Percentiles rank a stretch among this genome's conserved stretches.
Conservation (phyloP, 371 early-diverging fungal genomes). For the Rhizomucor pusillus region DNA sequence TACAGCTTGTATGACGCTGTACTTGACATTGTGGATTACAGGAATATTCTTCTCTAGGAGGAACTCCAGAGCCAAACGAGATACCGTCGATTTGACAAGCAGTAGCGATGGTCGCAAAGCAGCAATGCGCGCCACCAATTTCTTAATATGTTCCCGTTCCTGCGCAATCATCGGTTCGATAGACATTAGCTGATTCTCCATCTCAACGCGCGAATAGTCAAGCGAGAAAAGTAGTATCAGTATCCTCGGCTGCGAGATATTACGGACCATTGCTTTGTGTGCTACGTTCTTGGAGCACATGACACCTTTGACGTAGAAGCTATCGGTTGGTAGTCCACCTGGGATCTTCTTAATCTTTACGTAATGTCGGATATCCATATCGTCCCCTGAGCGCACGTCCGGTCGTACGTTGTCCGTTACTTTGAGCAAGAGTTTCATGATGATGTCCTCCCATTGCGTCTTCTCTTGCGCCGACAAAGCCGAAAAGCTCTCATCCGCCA, state of each 20-base stretch:
- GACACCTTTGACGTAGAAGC: slow-evolving; percentile 81
- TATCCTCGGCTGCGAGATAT: slow-evolving; percentile 71
- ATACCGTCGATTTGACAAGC: slow-evolving; percentile 79
- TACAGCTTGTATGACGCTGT: slow-evolving; percentile 76
- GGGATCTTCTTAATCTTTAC: slow-evolving; percentile 95
- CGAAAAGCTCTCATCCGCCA: slow-evolving; percentile 23
- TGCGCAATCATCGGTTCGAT: slow-evolving; percentile 81
- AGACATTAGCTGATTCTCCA: slow-evolving; percentile 76
- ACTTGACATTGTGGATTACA: slow-evolving; percentile 86
- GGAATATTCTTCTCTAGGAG: slow-evolving; percentile 75
- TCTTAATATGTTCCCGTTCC: slow-evolving; percentile 81
- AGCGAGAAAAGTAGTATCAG: slow-evolving; percentile 85
- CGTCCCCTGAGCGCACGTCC: slow-evolving; percentile 73
- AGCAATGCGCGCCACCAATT: slow-evolving; percentile 77
- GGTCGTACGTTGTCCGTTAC: slow-evolving; percentile 71
- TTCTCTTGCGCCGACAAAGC: slow-evolving; percentile 24
- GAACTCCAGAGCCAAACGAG: slow-evolving; percentile 82
- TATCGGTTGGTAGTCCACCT: slow-evolving; percentile 79
- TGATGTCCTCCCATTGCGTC: slow-evolving; percentile 75
- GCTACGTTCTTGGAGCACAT: slow-evolving; percentile 91
- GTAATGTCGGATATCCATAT: slow-evolving; percentile 87
- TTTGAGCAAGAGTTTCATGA: slow-evolving; percentile 69
- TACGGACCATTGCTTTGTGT: slow-evolving; percentile 84
- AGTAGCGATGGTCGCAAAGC: slow-evolving; percentile 80
- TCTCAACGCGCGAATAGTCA: slow-evolving; percentile 82